Evolutionary conservation across 192 early-diverging fungal species (phyloP).

Genomic region (Irineochytrium annulatum): DNA sequence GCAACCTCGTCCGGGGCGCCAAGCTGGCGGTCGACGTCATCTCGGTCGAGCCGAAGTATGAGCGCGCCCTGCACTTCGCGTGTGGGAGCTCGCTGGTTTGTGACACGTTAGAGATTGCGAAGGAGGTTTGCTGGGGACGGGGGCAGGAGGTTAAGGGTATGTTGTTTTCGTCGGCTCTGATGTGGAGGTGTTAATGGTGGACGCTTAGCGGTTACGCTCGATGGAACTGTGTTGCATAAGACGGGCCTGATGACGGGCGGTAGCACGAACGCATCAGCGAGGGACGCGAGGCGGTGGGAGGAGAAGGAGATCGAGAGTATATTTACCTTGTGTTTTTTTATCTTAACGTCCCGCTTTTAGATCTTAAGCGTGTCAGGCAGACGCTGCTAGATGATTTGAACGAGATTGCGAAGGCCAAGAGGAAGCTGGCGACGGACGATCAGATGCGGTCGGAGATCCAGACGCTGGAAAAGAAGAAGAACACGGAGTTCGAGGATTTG

Average conservation of each 20-base stretch:
- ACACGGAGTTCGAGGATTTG: slow-evolving; percentile 61
- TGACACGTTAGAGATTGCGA: slow-evolving; percentile 81
- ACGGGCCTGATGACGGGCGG: slow-evolving; percentile 92
- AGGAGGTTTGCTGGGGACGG: slow-evolving; percentile 78
- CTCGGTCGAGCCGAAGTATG: slow-evolving; percentile 68
- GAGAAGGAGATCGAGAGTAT: slow-evolving; percentile 81
- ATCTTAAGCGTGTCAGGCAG: slow-evolving; percentile 61
- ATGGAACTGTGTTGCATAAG: slow-evolving; percentile 93
- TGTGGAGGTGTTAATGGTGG: not conserved
- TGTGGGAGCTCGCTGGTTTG: slow-evolving; percentile 92
- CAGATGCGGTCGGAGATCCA: slow-evolving; percentile 22
- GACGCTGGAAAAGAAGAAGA: slow-evolving; percentile 32
- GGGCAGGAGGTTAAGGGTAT: slow-evolving; percentile 77
- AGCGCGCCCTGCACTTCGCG: slow-evolving; percentile 81
- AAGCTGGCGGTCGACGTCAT: slow-evolving; percentile 92
- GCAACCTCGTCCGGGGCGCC: slow-evolving; percentile 75
- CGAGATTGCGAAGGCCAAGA: slow-evolving; percentile 59
- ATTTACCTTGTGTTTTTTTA: slow-evolving; percentile 9
- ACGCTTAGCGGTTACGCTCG: slow-evolving; percentile 72
- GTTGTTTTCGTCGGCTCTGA: not conserved
- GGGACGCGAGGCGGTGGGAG: slow-evolving; percentile 72
- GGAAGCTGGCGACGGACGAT: slow-evolving; percentile 42
- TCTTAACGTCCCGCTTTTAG: slow-evolving; percentile 4
- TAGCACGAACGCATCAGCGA: slow-evolving; percentile 32
- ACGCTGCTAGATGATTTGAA: slow-evolving; percentile 66